Evolutionary conservation across 352 stramenopile genomes (phyloP), one percentile per base, ranked within the genome.

Genomic region (Globisporangium splendens): DNA sequence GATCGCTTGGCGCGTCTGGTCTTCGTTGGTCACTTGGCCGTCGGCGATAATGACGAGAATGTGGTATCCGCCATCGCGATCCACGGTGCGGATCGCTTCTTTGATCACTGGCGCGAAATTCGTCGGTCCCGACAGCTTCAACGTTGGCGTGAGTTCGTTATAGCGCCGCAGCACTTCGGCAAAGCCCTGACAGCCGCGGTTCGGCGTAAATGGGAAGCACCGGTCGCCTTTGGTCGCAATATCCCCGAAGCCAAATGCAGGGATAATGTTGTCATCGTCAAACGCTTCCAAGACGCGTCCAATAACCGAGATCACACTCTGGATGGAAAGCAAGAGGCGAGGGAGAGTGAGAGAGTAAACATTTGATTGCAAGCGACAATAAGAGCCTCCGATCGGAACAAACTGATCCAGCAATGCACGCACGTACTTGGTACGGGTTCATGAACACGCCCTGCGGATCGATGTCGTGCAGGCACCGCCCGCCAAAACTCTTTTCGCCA

Each of bases 211-310:
- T 8, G 73, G 68, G 56, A 88, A 88, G 49, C 78, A 89, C 12
- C 54, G 54, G 12, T 79, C 61, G 17, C 67, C 65, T 10, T 72
- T 70, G 0, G 79, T 90, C 10, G 56, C 69, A 20, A 71, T 54
- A 39, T 93, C 81, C 12, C 81, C 83, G 17, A 93, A 93, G 0
- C 77, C 81, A 42, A 69, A 90, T n/a, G 77, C 73, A 14, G 83
- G 82, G 46, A 93, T 93, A 41, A 89, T 75, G 39, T 86, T 83
- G 55, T 93, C 84, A 51, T 93, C 84, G 55, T 92, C 84, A 31
- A 93, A 91, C 22, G 77, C 67, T 46, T 86, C 81, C 4, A 93
- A 61, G 14, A 86, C 80, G 20, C 70, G 73, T 14, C 80, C 80
- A 20, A 93, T 85, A n/a, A 87, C 69, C n/a, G 70, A 86, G 53